A percentile compares a stretch with the other conserved stretches of the same genome.
Evolutionary conservation across 2,329 filamentous ascomycete species (phyloP).

Genomic region (Furcasterigmium sp.): DNA sequence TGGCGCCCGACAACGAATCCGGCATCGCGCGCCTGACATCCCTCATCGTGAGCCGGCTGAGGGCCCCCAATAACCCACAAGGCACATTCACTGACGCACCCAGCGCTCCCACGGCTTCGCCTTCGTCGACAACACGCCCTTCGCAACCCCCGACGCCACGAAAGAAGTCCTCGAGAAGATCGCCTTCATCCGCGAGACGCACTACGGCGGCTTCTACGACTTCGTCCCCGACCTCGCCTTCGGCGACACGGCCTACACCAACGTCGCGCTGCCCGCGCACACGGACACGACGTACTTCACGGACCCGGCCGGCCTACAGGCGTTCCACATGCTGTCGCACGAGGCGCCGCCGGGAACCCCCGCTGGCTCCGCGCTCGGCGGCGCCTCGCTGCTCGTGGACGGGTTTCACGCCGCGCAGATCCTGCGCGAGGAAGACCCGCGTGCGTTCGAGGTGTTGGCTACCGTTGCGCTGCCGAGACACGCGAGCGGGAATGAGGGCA

Average conservation of each 20-base stretch:
- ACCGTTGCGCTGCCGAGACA: constrained; percentile 64
- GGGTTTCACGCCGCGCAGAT: constrained; percentile 68
- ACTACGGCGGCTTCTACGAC: constrained; percentile 78
- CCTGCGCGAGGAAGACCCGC: constrained; percentile 47
- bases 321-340: constrained; percentile 87
- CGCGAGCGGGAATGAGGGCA: constrained; percentile 82
- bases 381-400: constrained; percentile 78
- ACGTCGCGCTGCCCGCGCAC: constrained; percentile 74
- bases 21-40: constrained; percentile 58
- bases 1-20: constrained; percentile 40
- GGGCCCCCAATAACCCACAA: neutral
- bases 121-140: constrained; percentile 67
- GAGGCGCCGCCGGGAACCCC: constrained; percentile 43
- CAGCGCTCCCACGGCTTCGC: constrained; percentile 69
- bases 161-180: constrained; percentile 73
- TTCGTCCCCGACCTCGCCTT: constrained; percentile 84
- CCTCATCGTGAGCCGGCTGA: constrained; percentile 49
- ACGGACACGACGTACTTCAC: constrained; percentile 97
- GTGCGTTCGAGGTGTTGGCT: constrained; percentile 53
- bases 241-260: constrained; percentile 90
- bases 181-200: constrained; percentile 80
- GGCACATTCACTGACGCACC: neutral
- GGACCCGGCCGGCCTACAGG: constrained; percentile 84
- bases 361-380: constrained; percentile 44
- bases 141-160: constrained; percentile 62